Conservation (phyloP, 2,329 filamentous ascomycete genomes). For the Colletotrichum cereale region DNA sequence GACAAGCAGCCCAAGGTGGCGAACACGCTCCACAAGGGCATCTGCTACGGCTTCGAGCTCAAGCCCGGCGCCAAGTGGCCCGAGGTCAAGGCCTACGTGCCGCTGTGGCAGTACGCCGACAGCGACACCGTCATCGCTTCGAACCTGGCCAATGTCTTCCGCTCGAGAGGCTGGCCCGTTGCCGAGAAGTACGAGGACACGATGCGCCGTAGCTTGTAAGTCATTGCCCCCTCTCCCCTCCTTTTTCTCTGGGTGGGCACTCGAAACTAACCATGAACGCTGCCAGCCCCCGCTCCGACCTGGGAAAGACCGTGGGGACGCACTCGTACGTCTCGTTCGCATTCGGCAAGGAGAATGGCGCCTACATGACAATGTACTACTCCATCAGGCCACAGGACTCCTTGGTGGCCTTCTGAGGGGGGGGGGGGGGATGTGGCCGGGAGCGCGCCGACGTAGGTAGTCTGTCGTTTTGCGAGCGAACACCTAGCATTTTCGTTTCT, state of each 20-base stretch:
- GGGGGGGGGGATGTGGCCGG: not conserved
- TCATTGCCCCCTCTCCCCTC: not conserved
- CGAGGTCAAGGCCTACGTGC: constrained; percentile 46
- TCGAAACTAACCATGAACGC: constrained; percentile 5
- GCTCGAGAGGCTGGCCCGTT: constrained; percentile 35
- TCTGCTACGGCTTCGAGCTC: constrained; percentile 47
- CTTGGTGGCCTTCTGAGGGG: constrained; percentile 28
- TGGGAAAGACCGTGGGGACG: constrained; percentile 21
- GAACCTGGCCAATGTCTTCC: constrained; percentile 38
- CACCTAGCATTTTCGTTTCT: not conserved
- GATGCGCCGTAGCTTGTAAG: constrained; percentile 38
- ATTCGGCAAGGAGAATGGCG: constrained; percentile 41
- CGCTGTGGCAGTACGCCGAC: constrained; percentile 44
- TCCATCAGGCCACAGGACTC: constrained; percentile 38
- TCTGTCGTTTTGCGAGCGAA: not conserved
- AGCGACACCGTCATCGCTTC: constrained; percentile 34
- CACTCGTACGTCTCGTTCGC: constrained; percentile 43
- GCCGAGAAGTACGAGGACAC: constrained; percentile 36
- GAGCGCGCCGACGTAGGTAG: not conserved
- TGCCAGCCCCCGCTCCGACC: constrained; percentile 34
- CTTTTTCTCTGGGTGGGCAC: not conserved
- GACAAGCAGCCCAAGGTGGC: constrained; percentile 33
- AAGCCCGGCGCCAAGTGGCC: constrained; percentile 43
- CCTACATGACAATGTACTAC: constrained; percentile 43
- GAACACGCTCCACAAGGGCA: constrained; percentile 41